Base-by-base conservation (phyloP, 306 rosid species). In the Quercus engelmannii region DNA sequence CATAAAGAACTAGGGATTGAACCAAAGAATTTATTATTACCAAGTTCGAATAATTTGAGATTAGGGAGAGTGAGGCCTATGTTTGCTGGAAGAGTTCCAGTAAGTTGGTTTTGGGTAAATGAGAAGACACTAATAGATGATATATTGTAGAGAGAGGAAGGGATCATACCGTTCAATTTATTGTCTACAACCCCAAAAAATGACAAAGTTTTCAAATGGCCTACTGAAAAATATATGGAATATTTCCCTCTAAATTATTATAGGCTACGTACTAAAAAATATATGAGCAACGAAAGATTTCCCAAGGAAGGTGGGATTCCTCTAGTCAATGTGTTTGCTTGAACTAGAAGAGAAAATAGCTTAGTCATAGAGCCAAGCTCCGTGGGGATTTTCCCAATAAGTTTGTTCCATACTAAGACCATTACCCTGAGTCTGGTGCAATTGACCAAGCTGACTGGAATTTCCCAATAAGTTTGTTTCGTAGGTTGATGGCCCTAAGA, bases 71-170 rank as follows among this genome's bases (percentile, higher is more conserved):
- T 28, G 10, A 1, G 68, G 25, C 26, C 65, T 4, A 30, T 73
- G 51, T 15, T 71, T 21, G 33, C 4, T 7, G 80, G 85, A 1
- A 57, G 12, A 30, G 70, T 55, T 11, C 74, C 81, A 5, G 1
- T 33, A 21, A 85, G 13, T 1, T 64, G 55, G 46, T 85, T 71
- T 0, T 0, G 0, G 2, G 63, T 1, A 0, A 57, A 0, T 0
- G 33, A 3, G 5, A 85, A 41, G 7, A 1, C 0, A 0, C 1
- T 4, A 49, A 81, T 41, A 30, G 74, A 30, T 9, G 85, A 85
- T 54, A 85, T 70, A 52, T 81, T 81, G 38, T 20, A 85, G 15
- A 85, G 26, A 7, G 84, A 85, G 4, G n/a, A 49, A 78, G 81
- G 83, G 68, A 85, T 41, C 1, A 11, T 6, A 33, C 85, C 81